Evolutionary conservation across 2,329 filamentous ascomycete species (phyloP), one percentile per base, ranked within the genome.

Genomic region (Sporothrix humicola): DNA sequence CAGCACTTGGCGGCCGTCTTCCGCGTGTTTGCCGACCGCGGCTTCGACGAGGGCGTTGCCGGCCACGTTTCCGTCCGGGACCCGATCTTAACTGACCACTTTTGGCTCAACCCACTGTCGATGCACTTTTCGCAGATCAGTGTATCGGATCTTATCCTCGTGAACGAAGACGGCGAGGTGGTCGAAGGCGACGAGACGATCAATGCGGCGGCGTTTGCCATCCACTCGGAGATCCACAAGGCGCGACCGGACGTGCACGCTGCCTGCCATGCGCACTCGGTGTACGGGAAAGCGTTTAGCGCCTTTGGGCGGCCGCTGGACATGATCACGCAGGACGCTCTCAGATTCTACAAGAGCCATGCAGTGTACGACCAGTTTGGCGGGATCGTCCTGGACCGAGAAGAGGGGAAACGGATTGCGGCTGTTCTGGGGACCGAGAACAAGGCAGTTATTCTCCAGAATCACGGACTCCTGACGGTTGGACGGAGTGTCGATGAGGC

Each of bases 401-500:
- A 92, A 69, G 91, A 94, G 79, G 91, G 91, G 0, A 81, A 86
- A 69, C 83, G 86, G 23, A 88, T 94, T 65, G 91, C 91, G 0
- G 82, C 82, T 3, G 88, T 90, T 0, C 82, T 94, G 5, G 92
- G 91, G 31, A 5, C 31, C 0, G 13, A 17, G 2, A 75, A 86
- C 74, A 91, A 87, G 79, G 90, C 86, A 0, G 84, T 89, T 76
- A 91, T 93, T 48, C 81, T 93, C 65, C 84, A 89, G 73, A 94
- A 93, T 79, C 92, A 93, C 77, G 92, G 92, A 0, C 81, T 94
- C 13, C 77, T 93, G 69, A 93, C 91, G 0, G 90, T 92, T 0
- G 92, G 92, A 0, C 78, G 80, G 3, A 93, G 91, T 0, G 91
- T 94, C 1, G 92, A 93, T 76, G 92, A 93, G 80, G 91, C 92